These are phyloP conservation scores for Barnettozyma salicaria DNA, from an alignment of 805 yeast species.

Conservation along the genomic window DNA sequence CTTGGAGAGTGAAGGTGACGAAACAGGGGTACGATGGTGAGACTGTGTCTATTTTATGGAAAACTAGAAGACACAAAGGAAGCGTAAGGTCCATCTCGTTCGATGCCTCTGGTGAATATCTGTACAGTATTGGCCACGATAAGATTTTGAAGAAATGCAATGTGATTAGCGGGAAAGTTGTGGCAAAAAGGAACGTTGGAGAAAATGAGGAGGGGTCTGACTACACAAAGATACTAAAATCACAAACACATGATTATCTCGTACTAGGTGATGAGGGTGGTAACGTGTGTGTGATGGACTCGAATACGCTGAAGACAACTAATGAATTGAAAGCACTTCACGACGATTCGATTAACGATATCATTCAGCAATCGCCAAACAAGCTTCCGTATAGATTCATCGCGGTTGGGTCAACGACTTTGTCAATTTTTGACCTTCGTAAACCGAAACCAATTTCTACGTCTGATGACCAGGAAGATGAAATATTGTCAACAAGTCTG, in stretches of 20 bases:
- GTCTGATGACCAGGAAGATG: constrained; percentile 93
- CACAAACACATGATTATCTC: constrained; percentile 36
- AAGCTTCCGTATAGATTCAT: constrained; percentile 74
- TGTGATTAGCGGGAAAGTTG: constrained; percentile 71
- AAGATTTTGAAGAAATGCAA: constrained; percentile 69
- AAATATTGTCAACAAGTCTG: constrained; percentile 69
- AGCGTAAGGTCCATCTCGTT: constrained; percentile 72
- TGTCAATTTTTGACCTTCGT: constrained; percentile 72
- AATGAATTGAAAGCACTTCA: constrained; percentile 52
- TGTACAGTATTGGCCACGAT: constrained; percentile 77
- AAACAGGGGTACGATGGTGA: constrained; percentile 24
- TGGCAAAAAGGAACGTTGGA: too few species aligned
- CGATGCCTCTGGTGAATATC: constrained; percentile 41
- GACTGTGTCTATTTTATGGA: constrained; percentile 44
- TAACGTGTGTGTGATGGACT: constrained; percentile 54
- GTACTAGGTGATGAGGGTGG: constrained; percentile 68
- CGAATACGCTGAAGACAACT: constrained; percentile 41
- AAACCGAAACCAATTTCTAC: constrained; percentile 42
- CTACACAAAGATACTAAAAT: constrained; percentile 31
- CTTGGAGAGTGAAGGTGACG: constrained; percentile 20
- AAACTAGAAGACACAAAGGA: constrained; percentile 85
- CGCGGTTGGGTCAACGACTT: constrained; percentile 75
- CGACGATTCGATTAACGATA: constrained; percentile 71
- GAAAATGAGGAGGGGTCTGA: constrained; percentile 5
- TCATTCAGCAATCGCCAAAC: constrained; percentile 55